phyloP scores from a whole-genome alignment of 2,329 filamentous ascomycete genomes.

The Diaporthe eres region DNA sequence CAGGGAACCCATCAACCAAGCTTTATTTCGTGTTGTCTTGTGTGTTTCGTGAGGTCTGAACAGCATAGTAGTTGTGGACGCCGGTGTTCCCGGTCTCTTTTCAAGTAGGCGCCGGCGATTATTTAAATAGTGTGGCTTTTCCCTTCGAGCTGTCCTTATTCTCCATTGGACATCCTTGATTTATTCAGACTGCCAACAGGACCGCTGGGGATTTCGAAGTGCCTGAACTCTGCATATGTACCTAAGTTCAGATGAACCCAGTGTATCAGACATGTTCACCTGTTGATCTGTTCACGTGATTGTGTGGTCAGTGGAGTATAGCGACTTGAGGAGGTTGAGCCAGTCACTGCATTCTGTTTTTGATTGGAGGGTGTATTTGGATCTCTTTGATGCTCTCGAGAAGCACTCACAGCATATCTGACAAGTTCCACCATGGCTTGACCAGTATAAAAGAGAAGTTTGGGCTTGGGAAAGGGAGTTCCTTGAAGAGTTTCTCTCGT shows the following conservation, averaged over 20 bases:
- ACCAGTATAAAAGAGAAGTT: no score
- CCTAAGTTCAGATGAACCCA: background rate
- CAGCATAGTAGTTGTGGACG: background rate
- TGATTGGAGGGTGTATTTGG: background rate
- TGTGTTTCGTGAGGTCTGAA: background rate
- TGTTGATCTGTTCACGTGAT: no score
- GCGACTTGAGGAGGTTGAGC: background rate
- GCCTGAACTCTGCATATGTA: background rate
- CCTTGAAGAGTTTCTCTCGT: background rate
- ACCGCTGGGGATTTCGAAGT: accelerated
- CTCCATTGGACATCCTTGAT: background rate
- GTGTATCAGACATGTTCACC: background rate
- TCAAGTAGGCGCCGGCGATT: background rate
- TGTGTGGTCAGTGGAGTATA: background rate
- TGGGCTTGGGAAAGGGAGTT: background rate
- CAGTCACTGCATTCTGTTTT: background rate
- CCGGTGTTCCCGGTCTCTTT: background rate
- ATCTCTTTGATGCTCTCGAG: background rate
- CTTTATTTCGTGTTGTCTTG: background rate
- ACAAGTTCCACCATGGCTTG: background rate
- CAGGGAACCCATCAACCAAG: background rate
- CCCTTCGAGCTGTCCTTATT: background rate
- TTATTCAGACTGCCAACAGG: background rate
- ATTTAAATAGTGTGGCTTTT: background rate
- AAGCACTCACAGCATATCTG: background rate